These are phyloP conservation scores for Lachancea fermentati DNA, from an alignment of 805 yeast genomes.

Conservation along the genomic window DNA sequence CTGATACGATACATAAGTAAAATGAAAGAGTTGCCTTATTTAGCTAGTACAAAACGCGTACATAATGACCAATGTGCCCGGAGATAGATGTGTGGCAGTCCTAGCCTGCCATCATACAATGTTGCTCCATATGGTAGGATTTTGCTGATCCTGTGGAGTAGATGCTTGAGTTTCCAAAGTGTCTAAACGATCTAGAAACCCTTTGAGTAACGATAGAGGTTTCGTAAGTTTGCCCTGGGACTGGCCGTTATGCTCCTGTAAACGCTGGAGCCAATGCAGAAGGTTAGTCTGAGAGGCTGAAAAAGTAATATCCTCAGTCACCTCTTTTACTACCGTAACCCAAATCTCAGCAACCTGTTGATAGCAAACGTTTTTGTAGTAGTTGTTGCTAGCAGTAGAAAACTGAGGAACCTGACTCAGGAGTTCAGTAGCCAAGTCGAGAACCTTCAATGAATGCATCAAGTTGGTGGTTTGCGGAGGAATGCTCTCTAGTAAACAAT, in stretches of 20 bases:
- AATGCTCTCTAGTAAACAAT: slow-evolving; percentile 28
- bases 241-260: slow-evolving; percentile 22
- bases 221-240: slow-evolving; percentile 22
- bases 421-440: slow-evolving; percentile 28
- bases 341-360: slow-evolving; percentile 32
- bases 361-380: slow-evolving; percentile 32
- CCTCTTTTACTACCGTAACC: slow-evolving; percentile 27
- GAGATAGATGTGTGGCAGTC: not conserved
- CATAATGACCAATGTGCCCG: not conserved
- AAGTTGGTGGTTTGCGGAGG: slow-evolving; percentile 28
- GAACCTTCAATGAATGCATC: slow-evolving; percentile 24
- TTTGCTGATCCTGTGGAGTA: slow-evolving; percentile 8
- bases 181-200: not conserved
- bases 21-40: not conserved
- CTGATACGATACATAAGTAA: too few species aligned
- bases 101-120: slow-evolving; percentile 2
- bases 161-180: slow-evolving; percentile 1
- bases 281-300: slow-evolving; percentile 14
- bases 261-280: slow-evolving; percentile 19
- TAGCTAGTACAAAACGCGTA: not conserved
- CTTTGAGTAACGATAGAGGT: slow-evolving; percentile 24
- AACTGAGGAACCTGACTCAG: slow-evolving; percentile 29
- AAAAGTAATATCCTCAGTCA: slow-evolving; percentile 20
- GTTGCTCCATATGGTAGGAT: slow-evolving; percentile 7
- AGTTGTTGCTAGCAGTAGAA: slow-evolving; percentile 30